Percentiles rank a stretch among this genome's conserved stretches.
Conservation (phyloP, 139 green algal genomes). For the Choricystis sp. region DNA sequence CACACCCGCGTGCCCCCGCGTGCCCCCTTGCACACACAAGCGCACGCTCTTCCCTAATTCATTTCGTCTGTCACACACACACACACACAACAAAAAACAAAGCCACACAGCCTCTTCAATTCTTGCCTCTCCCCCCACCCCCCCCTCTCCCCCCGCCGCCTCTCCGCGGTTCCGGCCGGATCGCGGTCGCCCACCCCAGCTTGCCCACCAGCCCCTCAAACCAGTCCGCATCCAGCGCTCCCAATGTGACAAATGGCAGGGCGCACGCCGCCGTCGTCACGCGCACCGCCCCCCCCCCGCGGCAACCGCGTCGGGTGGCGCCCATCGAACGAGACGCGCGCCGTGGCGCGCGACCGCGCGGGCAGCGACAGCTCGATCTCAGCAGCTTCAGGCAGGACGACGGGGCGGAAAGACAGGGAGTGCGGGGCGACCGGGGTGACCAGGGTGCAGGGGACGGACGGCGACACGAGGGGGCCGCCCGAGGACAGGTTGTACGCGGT, state of each 20-base stretch:
- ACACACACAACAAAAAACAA: too few species aligned
- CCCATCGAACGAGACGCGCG: conserved; percentile 53
- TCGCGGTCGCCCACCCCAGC: not conserved
- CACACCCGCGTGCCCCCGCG: too few species aligned
- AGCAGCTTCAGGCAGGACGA: conserved; percentile 66
- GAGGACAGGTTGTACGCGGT: conserved; percentile 79
- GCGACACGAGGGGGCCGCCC: conserved; percentile 72
- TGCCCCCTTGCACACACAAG: too few species aligned
- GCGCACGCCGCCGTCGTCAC: conserved; percentile 46
- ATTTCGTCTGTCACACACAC: too few species aligned
- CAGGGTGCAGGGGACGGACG: conserved; percentile 68
- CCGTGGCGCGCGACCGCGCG: not conserved
- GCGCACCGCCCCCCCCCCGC: conserved; percentile 35
- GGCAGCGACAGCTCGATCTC: conserved; percentile 59
- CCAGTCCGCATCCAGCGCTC: conserved; percentile 60
- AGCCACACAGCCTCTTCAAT: too few species aligned
- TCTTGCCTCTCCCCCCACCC: too few species aligned
- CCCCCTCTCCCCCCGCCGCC: too few species aligned
- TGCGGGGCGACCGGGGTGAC: conserved; percentile 73
- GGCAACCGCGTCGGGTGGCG: conserved; percentile 39
- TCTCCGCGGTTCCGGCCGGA: not conserved
- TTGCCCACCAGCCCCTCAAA: not conserved
- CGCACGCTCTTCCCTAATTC: too few species aligned
- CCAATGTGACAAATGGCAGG: conserved; percentile 63
- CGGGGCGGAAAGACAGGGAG: conserved; percentile 58